Base-by-base conservation (phyloP, 2,329 filamentous ascomycete genomes). In the Chalara sp. region DNA sequence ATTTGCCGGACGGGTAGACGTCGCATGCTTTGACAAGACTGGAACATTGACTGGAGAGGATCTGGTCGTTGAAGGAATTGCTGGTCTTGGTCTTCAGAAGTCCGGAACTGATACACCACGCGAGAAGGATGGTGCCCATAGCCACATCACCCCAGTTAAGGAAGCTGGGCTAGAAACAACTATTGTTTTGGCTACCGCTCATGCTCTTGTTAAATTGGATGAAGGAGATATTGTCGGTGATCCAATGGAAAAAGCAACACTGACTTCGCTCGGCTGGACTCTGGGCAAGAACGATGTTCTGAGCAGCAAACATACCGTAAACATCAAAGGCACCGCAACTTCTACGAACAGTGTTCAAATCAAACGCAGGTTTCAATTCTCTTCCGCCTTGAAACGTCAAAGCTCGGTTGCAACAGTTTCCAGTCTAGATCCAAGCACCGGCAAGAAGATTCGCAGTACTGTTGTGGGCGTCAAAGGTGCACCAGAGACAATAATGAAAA, bases 11-110 rank as follows among this genome's bases (percentile, higher is more conserved):
- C 88, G 93, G 57, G 87, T 99, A 53, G 95, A 99, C 67, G 80
- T 99, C 49, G 91, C 93, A 56, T 99, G 93, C 73, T 99, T 99
- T 59, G 93, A 99, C 71, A 99, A 99, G 76, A 99, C 93, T 10
- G 93, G 93, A 58, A 99, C 93, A 1, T 72, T 99, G 53, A 99
- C 93, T 37, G 93, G 93, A 46, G 93, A 99, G 67, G 92, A 99
- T 65, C 76, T 99, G 42, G 90, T 99, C 8, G 93, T 99, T 21
- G 92, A 99, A 66, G 93, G 93, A 63, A 92, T 99, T 67, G 93
- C 93, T 54, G 93, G 93, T 12, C 78, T 97, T 31, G 84, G 81
- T 10, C 77, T 96, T 31, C 85, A 84, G 29, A 77, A 86, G 49
- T 68, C 76, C 31, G 83, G 83, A 32, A 81, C 83, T 11, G 76